Conservation (phyloP, 305 asterid genomes). For the Salvia sclarea region DNA sequence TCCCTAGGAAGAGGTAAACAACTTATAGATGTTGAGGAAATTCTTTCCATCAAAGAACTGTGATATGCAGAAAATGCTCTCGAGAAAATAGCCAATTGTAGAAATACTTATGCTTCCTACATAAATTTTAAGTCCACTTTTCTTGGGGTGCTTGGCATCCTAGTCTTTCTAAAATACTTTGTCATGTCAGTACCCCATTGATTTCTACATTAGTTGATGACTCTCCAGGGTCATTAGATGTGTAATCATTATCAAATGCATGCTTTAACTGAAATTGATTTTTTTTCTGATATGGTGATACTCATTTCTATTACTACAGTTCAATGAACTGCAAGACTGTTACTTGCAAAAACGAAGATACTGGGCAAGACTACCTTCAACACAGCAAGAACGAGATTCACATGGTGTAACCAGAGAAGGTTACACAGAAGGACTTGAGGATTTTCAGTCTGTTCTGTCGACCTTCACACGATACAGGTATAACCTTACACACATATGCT, state of each 20-base stretch:
- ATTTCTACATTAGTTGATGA: background rate
- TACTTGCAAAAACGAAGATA: conserved; percentile 78
- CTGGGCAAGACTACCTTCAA: conserved; percentile 46
- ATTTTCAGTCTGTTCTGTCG: conserved; percentile 78
- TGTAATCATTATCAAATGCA: conserved; percentile 10
- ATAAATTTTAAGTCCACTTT: background rate
- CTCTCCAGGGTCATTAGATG: background rate
- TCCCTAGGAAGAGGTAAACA: background rate
- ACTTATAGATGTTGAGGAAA: conserved; percentile 15
- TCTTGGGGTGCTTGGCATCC: background rate
- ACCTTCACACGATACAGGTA: conserved; percentile 85
- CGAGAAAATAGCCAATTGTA: background rate
- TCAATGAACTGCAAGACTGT: conserved; percentile 80
- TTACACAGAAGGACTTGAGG: conserved; percentile 73
- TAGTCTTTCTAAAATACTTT: background rate
- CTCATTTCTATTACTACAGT: conserved; percentile 47
- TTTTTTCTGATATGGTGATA: background rate
- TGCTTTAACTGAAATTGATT: conserved; percentile 15
- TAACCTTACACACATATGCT: conserved; percentile 14
- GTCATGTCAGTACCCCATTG: background rate
- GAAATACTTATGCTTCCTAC: conserved; percentile 1
- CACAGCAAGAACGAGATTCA: conserved; percentile 46
- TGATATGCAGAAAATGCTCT: background rate
- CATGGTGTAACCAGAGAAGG: conserved; percentile 52
- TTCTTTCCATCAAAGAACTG: background rate